phyloP scores from a whole-genome alignment of 177 flowering plant genomes.

The Vitis hybrid region DNA sequence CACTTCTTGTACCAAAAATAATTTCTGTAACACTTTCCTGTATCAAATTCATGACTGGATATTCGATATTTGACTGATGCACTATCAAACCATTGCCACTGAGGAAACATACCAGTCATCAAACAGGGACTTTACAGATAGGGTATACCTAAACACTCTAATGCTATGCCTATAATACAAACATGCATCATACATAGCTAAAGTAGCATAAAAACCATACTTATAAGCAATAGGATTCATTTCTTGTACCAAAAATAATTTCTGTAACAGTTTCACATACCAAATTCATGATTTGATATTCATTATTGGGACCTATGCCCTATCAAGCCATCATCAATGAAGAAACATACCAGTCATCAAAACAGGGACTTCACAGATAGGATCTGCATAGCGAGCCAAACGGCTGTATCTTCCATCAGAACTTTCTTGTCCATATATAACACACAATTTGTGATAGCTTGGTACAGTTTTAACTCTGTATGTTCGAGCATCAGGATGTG shows the following conservation, averaged over 20 bases:
- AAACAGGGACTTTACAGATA: slow-evolving; percentile 19
- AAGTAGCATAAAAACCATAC: too few species aligned
- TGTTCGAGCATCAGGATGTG: slow-evolving; percentile 43
- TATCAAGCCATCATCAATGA: neutral
- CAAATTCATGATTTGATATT: neutral
- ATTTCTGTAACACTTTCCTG: neutral
- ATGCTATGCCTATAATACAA: too few species aligned
- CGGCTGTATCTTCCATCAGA: slow-evolving; percentile 34
- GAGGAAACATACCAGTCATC: slow-evolving; percentile 25
- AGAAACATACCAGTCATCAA: slow-evolving; percentile 30
- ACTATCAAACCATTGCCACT: neutral
- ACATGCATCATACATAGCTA: too few species aligned
- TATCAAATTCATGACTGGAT: neutral
- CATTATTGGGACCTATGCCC: neutral
- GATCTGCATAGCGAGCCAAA: slow-evolving; percentile 27
- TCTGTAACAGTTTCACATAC: neutral
- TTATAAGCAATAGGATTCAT: too few species aligned
- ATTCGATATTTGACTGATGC: neutral
- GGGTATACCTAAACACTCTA: slow-evolving; percentile 4
- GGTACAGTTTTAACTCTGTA: slow-evolving; percentile 46
- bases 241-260: too few species aligned
- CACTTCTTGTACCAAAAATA: too few species aligned
- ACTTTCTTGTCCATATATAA: slow-evolving; percentile 41
- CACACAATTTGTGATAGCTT: slow-evolving; percentile 35
- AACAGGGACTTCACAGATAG: slow-evolving; percentile 20